Conservation (phyloP, 2,329 filamentous ascomycete species). For the Penicillium griseofulvum region DNA sequence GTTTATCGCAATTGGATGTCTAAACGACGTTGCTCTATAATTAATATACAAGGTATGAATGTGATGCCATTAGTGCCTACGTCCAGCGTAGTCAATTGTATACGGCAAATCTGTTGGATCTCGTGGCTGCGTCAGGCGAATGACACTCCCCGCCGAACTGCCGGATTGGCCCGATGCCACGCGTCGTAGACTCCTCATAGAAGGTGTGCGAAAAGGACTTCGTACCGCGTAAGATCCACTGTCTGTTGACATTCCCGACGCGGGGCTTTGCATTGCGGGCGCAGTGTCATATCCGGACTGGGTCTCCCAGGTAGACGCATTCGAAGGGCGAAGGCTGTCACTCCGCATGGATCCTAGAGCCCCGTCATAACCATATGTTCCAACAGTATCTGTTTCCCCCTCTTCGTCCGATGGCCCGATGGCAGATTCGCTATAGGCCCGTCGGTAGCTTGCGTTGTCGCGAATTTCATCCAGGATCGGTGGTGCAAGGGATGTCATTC, state of each 20-base stretch:
- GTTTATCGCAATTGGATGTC: conserved; percentile 12
- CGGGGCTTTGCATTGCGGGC: conserved; percentile 21
- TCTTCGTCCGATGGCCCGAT: conserved; percentile 42
- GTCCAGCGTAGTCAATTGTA: conserved; percentile 27
- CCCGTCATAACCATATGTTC: conserved; percentile 24
- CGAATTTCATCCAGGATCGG: conserved; percentile 48
- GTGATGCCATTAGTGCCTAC: conserved; percentile 7
- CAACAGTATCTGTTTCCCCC: conserved; percentile 38
- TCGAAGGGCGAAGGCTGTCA: conserved; percentile 27
- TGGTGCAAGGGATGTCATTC: conserved; percentile 66
- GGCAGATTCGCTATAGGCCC: conserved; percentile 31
- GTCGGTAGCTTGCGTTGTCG: conserved; percentile 23
- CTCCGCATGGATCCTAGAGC: conserved; percentile 24
- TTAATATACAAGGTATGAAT: conserved; percentile 15
- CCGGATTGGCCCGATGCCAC: conserved; percentile 34
- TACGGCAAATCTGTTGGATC: conserved; percentile 36
- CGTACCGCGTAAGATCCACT: conserved; percentile 14
- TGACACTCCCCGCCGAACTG: conserved; percentile 41
- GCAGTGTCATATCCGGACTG: conserved; percentile 30
- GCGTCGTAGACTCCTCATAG: conserved; percentile 34
- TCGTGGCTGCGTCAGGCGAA: conserved; percentile 34
- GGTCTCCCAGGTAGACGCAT: conserved; percentile 31
- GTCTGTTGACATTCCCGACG: conserved; percentile 16
- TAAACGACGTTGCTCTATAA: conserved; percentile 10
- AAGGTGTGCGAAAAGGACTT: conserved; percentile 32